phyloP scores from a whole-genome alignment of 129 eudicot species.

The Lactuca sativa region DNA sequence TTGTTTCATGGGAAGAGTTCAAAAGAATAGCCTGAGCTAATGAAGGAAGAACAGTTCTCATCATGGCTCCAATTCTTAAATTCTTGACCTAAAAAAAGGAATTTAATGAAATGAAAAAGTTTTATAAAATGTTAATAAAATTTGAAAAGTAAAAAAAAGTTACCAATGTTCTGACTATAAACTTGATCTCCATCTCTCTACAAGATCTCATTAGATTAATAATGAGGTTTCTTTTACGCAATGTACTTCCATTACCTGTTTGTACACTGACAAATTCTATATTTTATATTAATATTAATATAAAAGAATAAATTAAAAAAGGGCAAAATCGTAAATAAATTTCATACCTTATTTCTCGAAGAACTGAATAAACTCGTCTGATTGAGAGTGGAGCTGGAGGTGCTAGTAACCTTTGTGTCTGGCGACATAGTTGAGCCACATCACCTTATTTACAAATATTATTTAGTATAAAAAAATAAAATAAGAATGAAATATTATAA shows the following conservation, averaged over 20 bases:
- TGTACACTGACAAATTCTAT: constrained; percentile 66
- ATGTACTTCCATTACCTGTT: constrained; percentile 80
- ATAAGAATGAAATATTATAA: neutral
- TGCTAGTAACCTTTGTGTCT: constrained; percentile 79
- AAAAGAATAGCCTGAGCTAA: constrained; percentile 90
- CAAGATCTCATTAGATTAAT: constrained; percentile 88
- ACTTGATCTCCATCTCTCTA: constrained; percentile 95
- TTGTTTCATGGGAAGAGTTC: constrained; percentile 38
- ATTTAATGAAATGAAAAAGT: neutral
- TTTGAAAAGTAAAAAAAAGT: constrained; percentile 1
- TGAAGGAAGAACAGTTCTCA: constrained; percentile 92
- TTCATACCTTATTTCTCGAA: constrained; percentile 79
- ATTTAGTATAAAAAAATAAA: constrained; percentile 20
- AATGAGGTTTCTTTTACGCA: constrained; percentile 72
- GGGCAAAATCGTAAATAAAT: neutral
- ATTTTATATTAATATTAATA: constrained; percentile 12
- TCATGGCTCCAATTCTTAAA: constrained; percentile 97
- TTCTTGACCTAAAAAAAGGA: constrained; percentile 70
- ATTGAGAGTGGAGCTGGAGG: constrained; percentile 81
- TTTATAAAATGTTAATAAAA: constrained; percentile 6
- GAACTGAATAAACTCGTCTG: constrained; percentile 68
- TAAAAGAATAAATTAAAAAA: constrained; percentile 9
- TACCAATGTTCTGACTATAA: constrained; percentile 93
- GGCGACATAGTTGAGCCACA: constrained; percentile 97
- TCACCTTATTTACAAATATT: constrained; percentile 59